Evolutionary conservation across 164 flowering plant genomes (phyloP).

Genomic region (Cinnamomum micranthum): DNA sequence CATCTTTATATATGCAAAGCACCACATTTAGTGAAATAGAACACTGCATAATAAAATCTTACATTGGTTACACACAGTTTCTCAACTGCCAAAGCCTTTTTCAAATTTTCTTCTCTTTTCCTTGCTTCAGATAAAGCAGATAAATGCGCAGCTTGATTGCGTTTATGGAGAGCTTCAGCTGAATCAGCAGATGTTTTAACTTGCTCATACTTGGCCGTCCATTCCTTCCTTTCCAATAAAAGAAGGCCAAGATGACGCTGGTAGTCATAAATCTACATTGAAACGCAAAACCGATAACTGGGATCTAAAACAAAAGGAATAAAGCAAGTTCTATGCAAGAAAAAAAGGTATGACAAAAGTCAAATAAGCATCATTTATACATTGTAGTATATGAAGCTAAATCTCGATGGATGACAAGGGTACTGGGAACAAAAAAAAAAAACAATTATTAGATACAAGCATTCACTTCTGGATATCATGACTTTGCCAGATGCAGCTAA

Average conservation of each 20-base stretch:
- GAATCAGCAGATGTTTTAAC: slow-evolving; percentile 52
- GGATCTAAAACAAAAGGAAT: neutral
- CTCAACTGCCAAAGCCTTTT: slow-evolving; percentile 75
- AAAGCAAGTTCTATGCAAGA: neutral
- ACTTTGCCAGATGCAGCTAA: neutral
- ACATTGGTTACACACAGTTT: slow-evolving; percentile 85
- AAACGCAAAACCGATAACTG: neutral
- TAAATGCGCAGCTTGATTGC: slow-evolving; percentile 52
- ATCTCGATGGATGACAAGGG: neutral
- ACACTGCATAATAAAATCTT: slow-evolving; percentile 16
- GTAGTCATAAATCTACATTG: slow-evolving; percentile 58
- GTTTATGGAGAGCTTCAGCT: slow-evolving; percentile 43
- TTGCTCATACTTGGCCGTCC: slow-evolving; percentile 64
- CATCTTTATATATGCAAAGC: too few relatives aligned
- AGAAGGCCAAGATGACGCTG: slow-evolving; percentile 97
- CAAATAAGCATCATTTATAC: too few relatives aligned
- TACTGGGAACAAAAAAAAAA: neutral
- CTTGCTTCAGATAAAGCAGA: slow-evolving; percentile 72
- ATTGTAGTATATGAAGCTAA: neutral
- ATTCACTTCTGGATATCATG: neutral
- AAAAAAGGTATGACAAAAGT: neutral
- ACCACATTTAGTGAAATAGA: neutral
- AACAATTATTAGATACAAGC: neutral
- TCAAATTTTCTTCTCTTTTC: slow-evolving; percentile 71
- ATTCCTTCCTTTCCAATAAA: slow-evolving; percentile 78